phyloP scores from a whole-genome alignment of 2,329 filamentous ascomycete species.

The Polytolypa hystricis region DNA sequence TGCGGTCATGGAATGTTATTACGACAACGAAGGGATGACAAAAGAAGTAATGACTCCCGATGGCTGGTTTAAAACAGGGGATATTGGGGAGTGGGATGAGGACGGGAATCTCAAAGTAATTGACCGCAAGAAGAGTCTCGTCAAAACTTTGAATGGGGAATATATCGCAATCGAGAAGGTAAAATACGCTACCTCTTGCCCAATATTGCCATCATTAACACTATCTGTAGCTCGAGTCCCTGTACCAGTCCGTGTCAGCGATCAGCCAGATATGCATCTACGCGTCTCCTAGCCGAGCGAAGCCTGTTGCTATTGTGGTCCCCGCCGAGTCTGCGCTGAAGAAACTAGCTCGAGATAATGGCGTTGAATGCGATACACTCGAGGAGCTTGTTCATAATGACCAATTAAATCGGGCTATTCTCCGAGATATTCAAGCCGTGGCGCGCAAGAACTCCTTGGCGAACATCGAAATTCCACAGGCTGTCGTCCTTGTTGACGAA shows the following conservation, averaged over 20 bases:
- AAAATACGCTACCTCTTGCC: neutral
- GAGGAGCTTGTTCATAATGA: conserved; percentile 24
- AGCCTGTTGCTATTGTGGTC: conserved; percentile 47
- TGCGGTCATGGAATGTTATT: conserved; percentile 67
- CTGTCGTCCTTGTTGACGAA: conserved; percentile 32
- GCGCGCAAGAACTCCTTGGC: conserved; percentile 24
- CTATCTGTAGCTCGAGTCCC: conserved; percentile 58
- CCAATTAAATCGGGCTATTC: conserved; percentile 27
- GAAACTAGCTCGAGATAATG: conserved; percentile 45
- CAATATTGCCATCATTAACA: neutral
- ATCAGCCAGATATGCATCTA: conserved; percentile 48
- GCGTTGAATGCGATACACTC: conserved; percentile 25
- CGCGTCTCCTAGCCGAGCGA: conserved; percentile 39
- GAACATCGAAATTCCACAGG: conserved; percentile 31
- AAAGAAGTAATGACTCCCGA: conserved; percentile 65
- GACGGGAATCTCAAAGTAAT: conserved; percentile 77
- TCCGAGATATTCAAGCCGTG: conserved; percentile 28
- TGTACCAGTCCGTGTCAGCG: conserved; percentile 52
- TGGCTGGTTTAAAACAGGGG: conserved; percentile 94
- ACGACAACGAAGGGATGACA: conserved; percentile 77
- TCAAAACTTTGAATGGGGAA: conserved; percentile 91
- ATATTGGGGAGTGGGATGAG: conserved; percentile 79
- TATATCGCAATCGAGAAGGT: conserved; percentile 87
- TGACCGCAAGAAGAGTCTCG: conserved; percentile 95
- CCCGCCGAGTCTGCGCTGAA: conserved; percentile 53